Conservation (phyloP, 2,329 filamentous ascomycete species). For the Myriosclerotinia curreyana region DNA sequence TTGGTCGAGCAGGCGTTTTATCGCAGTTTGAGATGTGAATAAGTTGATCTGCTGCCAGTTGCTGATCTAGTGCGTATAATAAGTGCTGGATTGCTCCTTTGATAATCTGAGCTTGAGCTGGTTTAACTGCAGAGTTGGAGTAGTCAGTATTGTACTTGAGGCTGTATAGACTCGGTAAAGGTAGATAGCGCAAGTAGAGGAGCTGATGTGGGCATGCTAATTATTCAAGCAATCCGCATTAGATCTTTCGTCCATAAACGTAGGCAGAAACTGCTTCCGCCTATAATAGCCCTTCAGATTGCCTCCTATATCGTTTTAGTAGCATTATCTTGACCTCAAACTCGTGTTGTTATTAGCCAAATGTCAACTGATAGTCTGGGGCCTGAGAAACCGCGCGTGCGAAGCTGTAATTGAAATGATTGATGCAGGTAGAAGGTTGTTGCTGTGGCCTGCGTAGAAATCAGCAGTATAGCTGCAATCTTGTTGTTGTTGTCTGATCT, state of each 20-base stretch:
- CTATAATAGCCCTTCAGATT: too few relatives aligned
- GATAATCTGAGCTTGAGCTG: background rate
- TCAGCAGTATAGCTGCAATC: background rate
- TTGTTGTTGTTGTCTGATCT: background rate
- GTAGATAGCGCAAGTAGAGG: too few relatives aligned
- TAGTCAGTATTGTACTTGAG: background rate
- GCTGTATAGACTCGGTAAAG: background rate
- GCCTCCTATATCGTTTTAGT: background rate
- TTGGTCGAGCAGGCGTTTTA: background rate
- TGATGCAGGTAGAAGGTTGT: background rate
- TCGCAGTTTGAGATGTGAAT: background rate
- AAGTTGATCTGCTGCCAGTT: background rate
- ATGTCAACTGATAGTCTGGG: background rate
- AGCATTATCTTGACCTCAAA: background rate
- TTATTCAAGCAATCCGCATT: background rate
- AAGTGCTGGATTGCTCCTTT: background rate
- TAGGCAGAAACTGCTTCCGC: background rate
- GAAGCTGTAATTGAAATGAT: background rate
- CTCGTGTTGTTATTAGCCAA: too few relatives aligned
- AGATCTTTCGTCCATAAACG: background rate
- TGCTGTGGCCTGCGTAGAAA: background rate
- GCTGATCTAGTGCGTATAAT: background rate
- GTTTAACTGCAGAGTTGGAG: background rate
- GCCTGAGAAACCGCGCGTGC: background rate
- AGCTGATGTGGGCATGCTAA: background rate